Evolutionary conservation across 805 yeast species (phyloP).

Genomic region (Candida insectorum): DNA sequence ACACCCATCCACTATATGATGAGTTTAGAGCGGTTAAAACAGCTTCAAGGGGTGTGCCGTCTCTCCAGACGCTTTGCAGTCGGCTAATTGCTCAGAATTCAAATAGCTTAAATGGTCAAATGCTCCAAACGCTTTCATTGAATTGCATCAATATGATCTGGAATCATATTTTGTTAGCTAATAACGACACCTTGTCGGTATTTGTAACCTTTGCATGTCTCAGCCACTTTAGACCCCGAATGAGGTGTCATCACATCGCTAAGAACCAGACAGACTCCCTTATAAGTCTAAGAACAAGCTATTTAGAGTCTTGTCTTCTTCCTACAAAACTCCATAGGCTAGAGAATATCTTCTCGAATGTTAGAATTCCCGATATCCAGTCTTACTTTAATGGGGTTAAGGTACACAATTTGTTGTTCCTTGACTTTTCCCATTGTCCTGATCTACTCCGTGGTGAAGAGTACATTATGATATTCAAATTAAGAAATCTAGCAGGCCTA

Average conservation of each 20-base stretch:
- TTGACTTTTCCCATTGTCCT: slow-evolving; percentile 24
- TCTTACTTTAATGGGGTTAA: slow-evolving; percentile 15
- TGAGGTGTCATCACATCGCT: too few relatives aligned
- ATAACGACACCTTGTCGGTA: slow-evolving; percentile 27
- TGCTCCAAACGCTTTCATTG: slow-evolving; percentile 22
- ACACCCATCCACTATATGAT: slow-evolving; percentile 7
- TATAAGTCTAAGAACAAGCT: neutral
- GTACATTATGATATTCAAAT: slow-evolving; percentile 21
- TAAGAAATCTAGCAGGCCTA: slow-evolving; percentile 24
- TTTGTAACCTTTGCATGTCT: slow-evolving; percentile 25
- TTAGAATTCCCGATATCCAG: slow-evolving; percentile 20
- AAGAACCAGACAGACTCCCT: slow-evolving; percentile 9
- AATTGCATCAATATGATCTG: slow-evolving; percentile 31
- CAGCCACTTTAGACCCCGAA: too few relatives aligned
- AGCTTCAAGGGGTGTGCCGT: slow-evolving; percentile 8
- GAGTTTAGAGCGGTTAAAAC: neutral
- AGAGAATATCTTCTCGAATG: slow-evolving; percentile 33
- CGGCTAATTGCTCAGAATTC: slow-evolving; percentile 26
- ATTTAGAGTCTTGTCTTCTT: slow-evolving; percentile 4
- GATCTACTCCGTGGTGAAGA: slow-evolving; percentile 17
- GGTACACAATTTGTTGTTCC: slow-evolving; percentile 17
- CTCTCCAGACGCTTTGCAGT: slow-evolving; percentile 23
- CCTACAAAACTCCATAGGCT: slow-evolving; percentile 23
- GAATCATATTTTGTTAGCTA: slow-evolving; percentile 20
- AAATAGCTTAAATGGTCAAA: slow-evolving; percentile 15